A percentile compares a stretch with the other conserved stretches of the same genome.
Conservation (phyloP, 108 stramenopile genomes). For the Fragilaria crotonensis region DNA sequence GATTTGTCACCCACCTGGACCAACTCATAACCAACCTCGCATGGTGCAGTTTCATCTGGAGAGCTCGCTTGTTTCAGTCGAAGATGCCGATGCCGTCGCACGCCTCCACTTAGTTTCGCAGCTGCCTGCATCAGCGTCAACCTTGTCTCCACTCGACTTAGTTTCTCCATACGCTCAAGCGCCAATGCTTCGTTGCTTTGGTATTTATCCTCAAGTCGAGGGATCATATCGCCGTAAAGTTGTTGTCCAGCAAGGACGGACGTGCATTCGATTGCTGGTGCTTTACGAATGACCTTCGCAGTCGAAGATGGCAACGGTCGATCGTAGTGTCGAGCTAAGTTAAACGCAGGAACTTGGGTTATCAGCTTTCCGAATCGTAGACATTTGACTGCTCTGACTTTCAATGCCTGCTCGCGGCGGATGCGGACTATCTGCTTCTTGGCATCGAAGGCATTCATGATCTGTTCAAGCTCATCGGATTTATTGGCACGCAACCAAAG, state of each 20-base stretch:
- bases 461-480: slow-evolving; percentile 13
- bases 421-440: slow-evolving; percentile 27
- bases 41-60: neutral
- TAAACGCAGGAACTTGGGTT: slow-evolving; percentile 23
- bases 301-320: slow-evolving; percentile 29
- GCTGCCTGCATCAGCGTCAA: neutral
- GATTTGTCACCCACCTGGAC: neutral
- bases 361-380: slow-evolving; percentile 52
- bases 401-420: slow-evolving; percentile 58
- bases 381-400: slow-evolving; percentile 52
- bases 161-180: neutral
- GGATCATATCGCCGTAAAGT: slow-evolving; percentile 21
- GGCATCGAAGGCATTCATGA: slow-evolving; percentile 12
- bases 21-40: slow-evolving; percentile 15
- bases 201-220: neutral
- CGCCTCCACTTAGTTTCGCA: slow-evolving; percentile 5
- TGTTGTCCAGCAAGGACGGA: slow-evolving; percentile 10
- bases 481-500: slow-evolving; percentile 23
- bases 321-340: slow-evolving; percentile 34
- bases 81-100: neutral
- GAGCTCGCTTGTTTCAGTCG: neutral
- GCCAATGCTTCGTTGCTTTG: neutral
- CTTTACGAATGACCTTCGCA: slow-evolving; percentile 12
- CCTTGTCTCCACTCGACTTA: neutral
- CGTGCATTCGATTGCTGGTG: neutral